Evolutionary conservation across 108 stramenopile genomes (phyloP), one percentile per base, ranked within the genome.

Genomic region (Craspedostauros australis): DNA sequence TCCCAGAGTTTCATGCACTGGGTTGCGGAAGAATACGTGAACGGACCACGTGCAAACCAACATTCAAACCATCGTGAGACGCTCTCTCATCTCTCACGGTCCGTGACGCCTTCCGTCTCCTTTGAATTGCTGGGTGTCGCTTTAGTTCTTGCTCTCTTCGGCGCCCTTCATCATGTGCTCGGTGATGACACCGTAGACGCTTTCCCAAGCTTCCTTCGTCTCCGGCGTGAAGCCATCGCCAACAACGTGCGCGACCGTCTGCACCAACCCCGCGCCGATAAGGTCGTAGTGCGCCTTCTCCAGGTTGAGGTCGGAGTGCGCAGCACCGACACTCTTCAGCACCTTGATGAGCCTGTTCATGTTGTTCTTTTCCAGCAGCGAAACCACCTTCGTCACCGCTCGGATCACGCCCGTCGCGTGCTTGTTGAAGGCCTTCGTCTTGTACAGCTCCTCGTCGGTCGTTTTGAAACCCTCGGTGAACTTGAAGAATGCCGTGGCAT

Each of bases 161-260:
- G 55, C 44, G 0, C 63, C 63, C 3, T 37, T 38, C 39, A 55
- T 48, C 63, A 64, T 64, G 24, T 47, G 24, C 11, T 40, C 36
- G 1, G 46, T 16, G 5, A 64, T 56, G 5, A 64, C 19, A 48
- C 23, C 54, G 39, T 64, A 64, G 0, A 64, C 51, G 0, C 34
- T 29, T 8, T 24, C 30, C 70, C 70, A 71, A 22, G 70, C 62
- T 9, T 25, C 50, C 36, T 64, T 71, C 7, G 60, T 50, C 25
- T 59, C 63, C 2, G 15, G 19, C 6, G 70, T 64, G 40, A 64
- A 71, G 1, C 25, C 38, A 38, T 71, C 70, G 4, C 70, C 70
- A 28, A 71, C 34, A 7, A 58, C 70, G 31, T 64, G n/a, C n/a
- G 44, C 56, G 9, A 71, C 28, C 26, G 70, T 71, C 36, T 57